Base-by-base conservation (phyloP, 306 rosid genomes). In the Clitoria ternatea region DNA sequence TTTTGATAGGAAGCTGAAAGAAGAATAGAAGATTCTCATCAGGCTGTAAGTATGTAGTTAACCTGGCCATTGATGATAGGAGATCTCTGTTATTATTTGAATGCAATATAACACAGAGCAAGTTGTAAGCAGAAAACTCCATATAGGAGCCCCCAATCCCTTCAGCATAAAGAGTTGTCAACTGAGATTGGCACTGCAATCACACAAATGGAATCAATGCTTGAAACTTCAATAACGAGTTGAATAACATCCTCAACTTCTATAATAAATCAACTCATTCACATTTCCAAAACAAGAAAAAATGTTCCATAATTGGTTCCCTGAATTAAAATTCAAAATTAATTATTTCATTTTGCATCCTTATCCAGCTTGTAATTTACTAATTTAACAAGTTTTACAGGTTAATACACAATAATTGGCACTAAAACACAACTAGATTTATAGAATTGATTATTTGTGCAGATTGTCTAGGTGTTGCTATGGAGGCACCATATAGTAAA, bases 71-170 rank as follows among this genome's bases (percentile, higher is more conserved):
- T 19, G 89, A 83, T 63, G 92, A 85, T 66, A 95, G 68, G 15
- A 95, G 90, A 77, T 95, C 99, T 83, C 97, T 87, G 80, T 83
- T 76, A 81, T 91, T 91, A 77, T 83, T 95, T 43, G 99, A 89
- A 83, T 95, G 96, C 84, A 95, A 48, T 75, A 95, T 89, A 19
- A 86, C 97, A 77, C 96, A 95, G 22, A 95, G 96, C 78, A 95
- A 80, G 89, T 88, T 86, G 90, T 95, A 95, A 4, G 97, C 99
- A 79, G 97, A 84, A 82, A 95, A 95, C 80, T 95, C 99, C 97
- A 95, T 83, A 73, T 82, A 71, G 22, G 90, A 95, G 56, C 99
- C 97, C 80, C 84, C 82, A 75, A 87, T 89, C 71, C 99, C 99
- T 53, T 95, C 99, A 2, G 89, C 91, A 73, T 95, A 95, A 18